These are phyloP conservation scores for Hyaloscypha finlandica DNA, from an alignment of 495 filamentous ascomycete genomes.

Conservation along the genomic window DNA sequence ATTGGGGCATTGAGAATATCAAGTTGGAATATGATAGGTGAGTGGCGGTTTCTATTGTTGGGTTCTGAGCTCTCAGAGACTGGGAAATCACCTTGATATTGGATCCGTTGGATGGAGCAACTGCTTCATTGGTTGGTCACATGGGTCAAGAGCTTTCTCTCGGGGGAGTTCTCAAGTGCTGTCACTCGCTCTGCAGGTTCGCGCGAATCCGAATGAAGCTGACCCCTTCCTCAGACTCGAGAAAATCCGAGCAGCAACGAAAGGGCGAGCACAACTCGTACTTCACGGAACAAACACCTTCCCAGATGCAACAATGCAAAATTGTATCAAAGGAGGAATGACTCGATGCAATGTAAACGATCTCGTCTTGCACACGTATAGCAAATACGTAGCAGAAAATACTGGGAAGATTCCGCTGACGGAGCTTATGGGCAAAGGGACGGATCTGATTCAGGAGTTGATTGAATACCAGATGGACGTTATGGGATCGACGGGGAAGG, in stretches of 20 bases:
- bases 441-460: conserved; percentile 70
- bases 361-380: conserved; percentile 73
- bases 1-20: conserved; percentile 46
- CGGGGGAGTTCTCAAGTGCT: not conserved
- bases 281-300: conserved; percentile 81
- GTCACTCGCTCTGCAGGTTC: no score
- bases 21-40: conserved; percentile 30
- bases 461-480: conserved; percentile 75
- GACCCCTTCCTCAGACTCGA: conserved; percentile 40
- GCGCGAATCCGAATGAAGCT: not conserved
- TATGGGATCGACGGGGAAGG: conserved; percentile 47
- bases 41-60: conserved; percentile 7
- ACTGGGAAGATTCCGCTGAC: conserved; percentile 66
- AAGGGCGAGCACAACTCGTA: conserved; percentile 64
- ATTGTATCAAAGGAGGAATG: conserved; percentile 71
- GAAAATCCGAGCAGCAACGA: conserved; percentile 62
- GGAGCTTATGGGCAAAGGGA: conserved; percentile 70
- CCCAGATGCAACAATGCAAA: conserved; percentile 63
- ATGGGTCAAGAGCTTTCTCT: not conserved
- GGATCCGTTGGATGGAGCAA: not conserved
- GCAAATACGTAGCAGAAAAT: conserved; percentile 65
- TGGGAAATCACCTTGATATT: not conserved
- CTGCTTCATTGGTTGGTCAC: not conserved
- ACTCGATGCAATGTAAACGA: conserved; percentile 85
- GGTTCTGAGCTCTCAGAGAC: not conserved